Evolutionary conservation across 495 filamentous ascomycete species (phyloP), one percentile per base, ranked within the genome.

Genomic region (Aspergillus sclerotioniger): DNA sequence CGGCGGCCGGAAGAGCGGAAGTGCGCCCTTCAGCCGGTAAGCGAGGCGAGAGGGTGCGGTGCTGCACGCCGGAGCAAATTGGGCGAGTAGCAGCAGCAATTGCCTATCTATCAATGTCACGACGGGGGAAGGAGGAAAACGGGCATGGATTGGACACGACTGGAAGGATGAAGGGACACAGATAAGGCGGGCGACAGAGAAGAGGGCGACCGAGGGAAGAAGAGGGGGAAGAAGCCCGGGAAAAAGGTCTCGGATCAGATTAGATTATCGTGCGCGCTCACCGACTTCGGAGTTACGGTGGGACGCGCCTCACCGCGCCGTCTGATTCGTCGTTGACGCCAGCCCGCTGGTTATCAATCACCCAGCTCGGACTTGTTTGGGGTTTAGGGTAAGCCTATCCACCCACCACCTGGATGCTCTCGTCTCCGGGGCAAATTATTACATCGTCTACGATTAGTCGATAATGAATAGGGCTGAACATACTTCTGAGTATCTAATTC

Each of bases 191-290:
- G n/a, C 50, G 45, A 49, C 44, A 64, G 58, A 59, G 54, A 55
- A 35, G 51, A 56, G 53, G 32, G 33, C 57, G 47, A 45, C 28
- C 50, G 49, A 45, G 39, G 45, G 62, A 62, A 58, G 62, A 59
- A 54, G 51, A 60, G 54, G 56, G 54, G 52, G 51, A 52, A 46
- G 54, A 63, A 39, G 33, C 46, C 33, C 37, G 51, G 53, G 66
- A 72, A 70, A 67, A 60, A 56, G 60, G 29, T 68, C 71, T 77
- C 73, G 70, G 76, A 78, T 78, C 71, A 74, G 76, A 78, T 78
- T 66, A 70, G 65, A 70, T 70, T 67, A 65, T 68, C 65, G 67
- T 70, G 65, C 49, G 67, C 16, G 53, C 53, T 51, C 46, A 51
- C 65, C 65, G 65, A 67, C 58, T 62, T 68, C 68, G 67, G 68